phyloP scores from a whole-genome alignment of 257 asterid species.

The Catharanthus roseus region DNA sequence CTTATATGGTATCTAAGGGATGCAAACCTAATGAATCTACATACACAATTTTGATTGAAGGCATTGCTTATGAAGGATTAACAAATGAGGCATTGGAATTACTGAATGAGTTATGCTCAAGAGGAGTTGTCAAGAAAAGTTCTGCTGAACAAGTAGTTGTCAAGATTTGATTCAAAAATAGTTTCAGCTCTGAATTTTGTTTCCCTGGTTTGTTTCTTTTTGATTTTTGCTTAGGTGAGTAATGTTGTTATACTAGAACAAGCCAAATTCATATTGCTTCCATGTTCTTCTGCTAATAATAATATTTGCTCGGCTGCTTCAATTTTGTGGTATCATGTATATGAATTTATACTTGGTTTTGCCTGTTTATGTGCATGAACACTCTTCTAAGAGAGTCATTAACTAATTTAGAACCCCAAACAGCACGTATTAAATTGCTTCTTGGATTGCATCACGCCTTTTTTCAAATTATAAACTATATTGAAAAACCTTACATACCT shows the following conservation, averaged over 20 bases:
- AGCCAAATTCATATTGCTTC: not conserved
- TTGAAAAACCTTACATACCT: too few relatives aligned
- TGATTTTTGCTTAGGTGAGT: not conserved
- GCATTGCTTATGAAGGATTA: conserved; percentile 64
- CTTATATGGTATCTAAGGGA: conserved; percentile 61
- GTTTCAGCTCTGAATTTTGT: not conserved
- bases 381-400: too few relatives aligned
- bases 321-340: not conserved
- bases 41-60: conserved; percentile 71
- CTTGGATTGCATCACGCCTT: too few relatives aligned
- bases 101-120: conserved; percentile 53
- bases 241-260: not conserved
- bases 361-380: not conserved
- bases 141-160: conserved; percentile 50
- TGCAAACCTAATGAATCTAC: conserved; percentile 82
- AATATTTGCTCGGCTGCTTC: not conserved
- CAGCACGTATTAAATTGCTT: too few relatives aligned
- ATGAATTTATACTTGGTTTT: not conserved
- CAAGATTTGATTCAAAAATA: conserved; percentile 31
- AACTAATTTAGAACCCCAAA: too few relatives aligned
- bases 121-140: conserved; percentile 63
- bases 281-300: not conserved
- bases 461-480: too few relatives aligned
- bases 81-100: conserved; percentile 65
- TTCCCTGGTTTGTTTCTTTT: not conserved